Evolutionary conservation across 2,329 filamentous ascomycete species (phyloP), one percentile per base, ranked within the genome.

Genomic region (Fusarium clavum): DNA sequence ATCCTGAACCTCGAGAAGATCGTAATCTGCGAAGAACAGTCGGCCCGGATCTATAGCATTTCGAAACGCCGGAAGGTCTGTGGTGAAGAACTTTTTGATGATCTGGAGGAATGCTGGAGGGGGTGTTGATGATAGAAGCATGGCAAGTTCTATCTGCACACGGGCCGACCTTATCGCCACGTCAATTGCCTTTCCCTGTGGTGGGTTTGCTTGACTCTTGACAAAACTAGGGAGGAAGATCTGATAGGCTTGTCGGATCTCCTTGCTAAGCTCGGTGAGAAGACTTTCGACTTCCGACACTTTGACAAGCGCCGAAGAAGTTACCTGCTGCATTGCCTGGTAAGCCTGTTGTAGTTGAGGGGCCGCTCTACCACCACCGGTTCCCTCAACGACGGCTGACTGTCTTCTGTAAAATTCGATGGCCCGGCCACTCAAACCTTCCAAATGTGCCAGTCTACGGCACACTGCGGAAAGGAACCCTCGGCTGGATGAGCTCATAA

Each of bases 401-500:
- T 83, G 78, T 53, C 76, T 79, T 64, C 86, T 83, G 70, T 84
- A 88, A 74, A 84, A 88, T 7, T 83, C 81, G 13, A 85, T 83
- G 4, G 87, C 85, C 44, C 82, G 80, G 34, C 78, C 79, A 43
- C 85, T 85, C 11, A 88, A 78, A 7, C 69, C 70, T 57, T 89
- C 84, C 69, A 92, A 81, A 67, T 89, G 86, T 6, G 81, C 79
- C 24, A 94, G 83, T 30, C 90, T 87, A 43, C 89, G 89, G 77
- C 89, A 92, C 49, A 90, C 84, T 30, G 91, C 89, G 27, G 88
- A 88, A 24, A 97, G 83, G 68, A 95, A 91, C 22, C 89, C 88
- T 14, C 94, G 88, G 13, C 91, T 91, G 55, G 91, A 89, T 30
- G 92, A 94, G 74, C 90, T 92, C 30, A 97, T 86, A 22, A 96